These are phyloP conservation scores for Mycena amicta DNA, from an alignment of 768 basidiomycete species.

Conservation along the genomic window DNA sequence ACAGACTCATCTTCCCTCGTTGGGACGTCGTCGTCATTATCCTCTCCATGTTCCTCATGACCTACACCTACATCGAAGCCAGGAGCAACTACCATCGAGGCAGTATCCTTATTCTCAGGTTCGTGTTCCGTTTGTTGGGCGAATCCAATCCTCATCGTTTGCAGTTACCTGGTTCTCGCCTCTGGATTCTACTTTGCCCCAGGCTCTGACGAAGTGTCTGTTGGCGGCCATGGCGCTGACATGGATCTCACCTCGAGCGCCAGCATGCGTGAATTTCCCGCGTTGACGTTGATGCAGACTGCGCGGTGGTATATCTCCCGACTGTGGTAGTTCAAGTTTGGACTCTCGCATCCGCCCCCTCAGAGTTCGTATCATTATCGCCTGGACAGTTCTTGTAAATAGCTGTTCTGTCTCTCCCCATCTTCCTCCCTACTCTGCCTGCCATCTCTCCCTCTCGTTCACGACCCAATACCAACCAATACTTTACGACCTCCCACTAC, in stretches of 20 bases:
- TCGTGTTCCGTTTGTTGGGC: conserved; percentile 9
- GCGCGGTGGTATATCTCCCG: conserved; percentile 39
- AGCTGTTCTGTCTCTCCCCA: neutral
- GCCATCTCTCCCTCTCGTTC: neutral
- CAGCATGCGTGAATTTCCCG: conserved; percentile 37
- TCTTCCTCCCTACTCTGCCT: neutral
- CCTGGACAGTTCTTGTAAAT: conserved; percentile 1
- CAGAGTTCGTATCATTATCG: conserved; percentile 22
- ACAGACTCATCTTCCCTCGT: conserved; percentile 92
- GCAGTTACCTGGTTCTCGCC: conserved; percentile 86
- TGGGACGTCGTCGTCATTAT: conserved; percentile 98
- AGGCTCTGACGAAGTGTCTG: conserved; percentile 40
- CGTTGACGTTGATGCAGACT: conserved; percentile 41
- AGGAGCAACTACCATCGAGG: conserved; percentile 98
- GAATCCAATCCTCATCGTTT: conserved; percentile 7
- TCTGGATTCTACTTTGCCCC: conserved; percentile 95
- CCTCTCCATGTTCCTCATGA: conserved; percentile 95
- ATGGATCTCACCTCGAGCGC: conserved; percentile 4
- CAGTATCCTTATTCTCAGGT: conserved; percentile 94
- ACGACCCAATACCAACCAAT: neutral
- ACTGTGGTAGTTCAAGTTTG: conserved; percentile 15
- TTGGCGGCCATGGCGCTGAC: conserved; percentile 34
- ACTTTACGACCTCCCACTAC: neutral
- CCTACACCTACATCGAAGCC: conserved; percentile 99
- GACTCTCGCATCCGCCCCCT: conserved; percentile 7